Conservation (phyloP, 768 basidiomycete species). For the Mrakia gelida region DNA sequence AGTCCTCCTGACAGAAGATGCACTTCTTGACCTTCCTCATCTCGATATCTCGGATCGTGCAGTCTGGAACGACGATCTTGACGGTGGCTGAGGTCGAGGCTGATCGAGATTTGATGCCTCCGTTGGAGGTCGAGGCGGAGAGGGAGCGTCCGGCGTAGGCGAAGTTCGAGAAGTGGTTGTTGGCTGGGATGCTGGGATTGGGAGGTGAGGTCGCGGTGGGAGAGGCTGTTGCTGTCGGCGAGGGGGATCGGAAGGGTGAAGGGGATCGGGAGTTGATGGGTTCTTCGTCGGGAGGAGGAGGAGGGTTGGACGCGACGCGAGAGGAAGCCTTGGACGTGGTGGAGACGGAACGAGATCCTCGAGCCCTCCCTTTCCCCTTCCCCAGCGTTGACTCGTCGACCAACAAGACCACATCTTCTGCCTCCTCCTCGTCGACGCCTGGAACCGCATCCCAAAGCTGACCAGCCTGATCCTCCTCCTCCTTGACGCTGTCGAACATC, state of each 20-base stretch:
- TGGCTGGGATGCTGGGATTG: neutral
- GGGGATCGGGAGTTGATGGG: neutral
- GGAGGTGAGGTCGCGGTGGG: neutral
- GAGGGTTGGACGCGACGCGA: neutral
- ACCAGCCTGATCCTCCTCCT: neutral
- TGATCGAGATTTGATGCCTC: neutral
- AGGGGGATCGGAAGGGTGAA: conserved; percentile 15
- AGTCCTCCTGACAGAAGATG: conserved; percentile 14
- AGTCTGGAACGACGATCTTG: conserved; percentile 4
- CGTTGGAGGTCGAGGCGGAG: neutral
- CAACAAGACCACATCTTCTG: neutral
- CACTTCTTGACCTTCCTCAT: conserved; percentile 19
- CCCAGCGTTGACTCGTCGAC: neutral
- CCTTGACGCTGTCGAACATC: neutral
- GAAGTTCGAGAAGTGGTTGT: conserved; percentile 10
- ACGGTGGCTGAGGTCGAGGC: too few relatives aligned
- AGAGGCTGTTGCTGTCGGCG: neutral
- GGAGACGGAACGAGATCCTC: neutral
- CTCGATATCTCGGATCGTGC: conserved; percentile 10
- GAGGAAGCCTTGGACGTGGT: neutral
- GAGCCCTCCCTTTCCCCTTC: neutral
- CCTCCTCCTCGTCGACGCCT: neutral
- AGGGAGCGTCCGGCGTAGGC: conserved; percentile 1
- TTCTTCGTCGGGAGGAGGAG: neutral
- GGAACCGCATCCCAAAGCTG: neutral